phyloP scores from a whole-genome alignment of 164 flowering plant species.

The Chloranthus sessilifolius region DNA sequence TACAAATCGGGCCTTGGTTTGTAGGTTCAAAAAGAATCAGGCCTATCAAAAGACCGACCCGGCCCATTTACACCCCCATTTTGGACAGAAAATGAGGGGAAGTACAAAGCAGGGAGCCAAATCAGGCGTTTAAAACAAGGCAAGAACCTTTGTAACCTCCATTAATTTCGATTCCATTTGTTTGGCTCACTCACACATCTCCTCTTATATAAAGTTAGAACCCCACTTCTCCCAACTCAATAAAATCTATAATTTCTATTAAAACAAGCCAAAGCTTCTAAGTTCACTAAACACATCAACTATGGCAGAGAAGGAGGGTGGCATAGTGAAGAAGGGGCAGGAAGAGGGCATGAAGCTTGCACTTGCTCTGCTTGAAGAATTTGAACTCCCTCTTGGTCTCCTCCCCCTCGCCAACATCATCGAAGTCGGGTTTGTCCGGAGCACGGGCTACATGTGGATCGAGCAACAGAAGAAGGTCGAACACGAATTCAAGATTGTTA shows the following conservation, averaged over 20 bases:
- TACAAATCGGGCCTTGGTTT: no score
- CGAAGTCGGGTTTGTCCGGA: conserved; percentile 24
- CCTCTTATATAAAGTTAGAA: conserved; percentile 4
- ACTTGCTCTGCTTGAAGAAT: conserved; percentile 20
- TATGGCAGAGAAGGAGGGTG: conserved; percentile 34
- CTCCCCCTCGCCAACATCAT: conserved; percentile 23
- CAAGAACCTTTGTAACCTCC: not conserved
- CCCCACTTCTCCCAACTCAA: not conserved
- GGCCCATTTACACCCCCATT: no score
- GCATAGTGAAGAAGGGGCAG: conserved; percentile 25
- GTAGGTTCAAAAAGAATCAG: no score
- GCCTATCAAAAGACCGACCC: no score
- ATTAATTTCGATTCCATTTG: conserved; percentile 11
- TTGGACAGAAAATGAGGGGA: conserved; percentile 1
- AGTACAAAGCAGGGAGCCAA: conserved; percentile 2
- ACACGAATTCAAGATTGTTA: conserved; percentile 27
- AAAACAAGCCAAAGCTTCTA: not conserved
- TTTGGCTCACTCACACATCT: not conserved
- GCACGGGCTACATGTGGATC: conserved; percentile 37
- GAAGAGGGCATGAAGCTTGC: conserved; percentile 29
- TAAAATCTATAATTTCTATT: not conserved
- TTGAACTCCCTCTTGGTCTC: conserved; percentile 27
- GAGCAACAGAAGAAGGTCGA: conserved; percentile 29
- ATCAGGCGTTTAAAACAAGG: conserved; percentile 11
- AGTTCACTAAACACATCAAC: not conserved